Percentiles rank a stretch among this genome's conserved stretches.
Evolutionary conservation across 2,329 filamentous ascomycete species (phyloP).

Genomic region (Aspergillus pseudotamarii): DNA sequence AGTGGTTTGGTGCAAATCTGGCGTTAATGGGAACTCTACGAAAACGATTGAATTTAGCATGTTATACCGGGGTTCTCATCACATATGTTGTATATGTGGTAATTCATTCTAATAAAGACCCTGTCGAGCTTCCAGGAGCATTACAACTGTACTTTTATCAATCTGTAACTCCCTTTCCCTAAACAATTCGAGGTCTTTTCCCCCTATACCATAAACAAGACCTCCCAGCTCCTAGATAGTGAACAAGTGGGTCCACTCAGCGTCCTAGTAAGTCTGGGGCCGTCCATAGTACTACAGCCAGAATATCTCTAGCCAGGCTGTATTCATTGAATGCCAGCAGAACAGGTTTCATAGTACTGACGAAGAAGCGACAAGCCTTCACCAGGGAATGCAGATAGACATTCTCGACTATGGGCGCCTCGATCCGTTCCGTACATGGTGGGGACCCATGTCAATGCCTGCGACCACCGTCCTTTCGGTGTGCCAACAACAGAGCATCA

Average conservation of each 20-base stretch:
- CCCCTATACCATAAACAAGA: background rate
- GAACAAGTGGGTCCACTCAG: background rate
- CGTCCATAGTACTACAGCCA: background rate
- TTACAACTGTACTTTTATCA: background rate
- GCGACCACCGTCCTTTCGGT: background rate
- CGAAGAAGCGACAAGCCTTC: background rate
- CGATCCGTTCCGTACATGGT: too few relatives aligned
- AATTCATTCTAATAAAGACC: too few relatives aligned
- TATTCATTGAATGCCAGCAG: background rate
- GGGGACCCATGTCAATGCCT: background rate
- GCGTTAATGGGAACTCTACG: slow-evolving; percentile 9
- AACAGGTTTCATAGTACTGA: background rate
- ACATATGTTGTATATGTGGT: background rate
- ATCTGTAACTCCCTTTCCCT: background rate
- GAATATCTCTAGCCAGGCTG: background rate
- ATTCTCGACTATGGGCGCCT: background rate
- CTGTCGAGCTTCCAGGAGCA: background rate
- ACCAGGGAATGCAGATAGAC: background rate
- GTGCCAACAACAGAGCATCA: background rate
- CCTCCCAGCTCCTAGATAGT: background rate
- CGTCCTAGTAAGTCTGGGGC: background rate
- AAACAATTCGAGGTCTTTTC: background rate
- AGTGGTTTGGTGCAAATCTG: slow-evolving; percentile 1
- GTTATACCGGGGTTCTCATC: background rate
- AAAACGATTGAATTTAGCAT: background rate